Evolutionary conservation across 441 rosid species (phyloP).

Genomic region (Corymbia citriodora): DNA sequence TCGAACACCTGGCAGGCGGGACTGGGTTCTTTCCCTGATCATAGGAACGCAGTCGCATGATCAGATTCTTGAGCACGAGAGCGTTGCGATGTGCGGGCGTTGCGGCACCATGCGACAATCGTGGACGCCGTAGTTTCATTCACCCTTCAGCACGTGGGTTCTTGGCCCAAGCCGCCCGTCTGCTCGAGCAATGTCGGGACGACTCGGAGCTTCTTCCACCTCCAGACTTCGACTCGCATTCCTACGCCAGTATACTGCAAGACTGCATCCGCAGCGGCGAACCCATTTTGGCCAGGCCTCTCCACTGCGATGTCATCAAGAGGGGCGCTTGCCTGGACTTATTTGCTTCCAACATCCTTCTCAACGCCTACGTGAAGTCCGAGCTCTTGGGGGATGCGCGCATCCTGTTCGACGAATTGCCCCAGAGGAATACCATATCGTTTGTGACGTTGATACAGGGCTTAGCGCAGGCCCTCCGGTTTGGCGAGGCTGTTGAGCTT

Average conservation of each 20-base stretch:
- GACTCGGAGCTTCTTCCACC: not conserved
- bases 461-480: constrained; percentile 16
- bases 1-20: not conserved
- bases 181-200: not conserved
- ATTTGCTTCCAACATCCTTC: constrained; percentile 57
- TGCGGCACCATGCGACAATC: not conserved
- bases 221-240: constrained; percentile 31
- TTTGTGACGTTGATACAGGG: constrained; percentile 69
- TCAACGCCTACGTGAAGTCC: constrained; percentile 41
- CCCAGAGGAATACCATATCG: constrained; percentile 53
- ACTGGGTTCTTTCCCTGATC: not conserved
- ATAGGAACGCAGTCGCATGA: not conserved
- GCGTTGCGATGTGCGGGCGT: not conserved
- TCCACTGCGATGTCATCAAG: constrained; percentile 59
- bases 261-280: constrained; percentile 54
- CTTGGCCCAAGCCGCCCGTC: not conserved
- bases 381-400: constrained; percentile 31
- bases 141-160: not conserved
- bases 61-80: not conserved
- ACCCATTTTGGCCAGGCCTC: constrained; percentile 25
- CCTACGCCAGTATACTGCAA: constrained; percentile 54
- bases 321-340: constrained; percentile 74
- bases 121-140: not conserved
- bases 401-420: constrained; percentile 71
- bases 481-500: constrained; percentile 37